phyloP scores from a whole-genome alignment of 352 stramenopile species.

The Chrysophaeum taylorii region DNA sequence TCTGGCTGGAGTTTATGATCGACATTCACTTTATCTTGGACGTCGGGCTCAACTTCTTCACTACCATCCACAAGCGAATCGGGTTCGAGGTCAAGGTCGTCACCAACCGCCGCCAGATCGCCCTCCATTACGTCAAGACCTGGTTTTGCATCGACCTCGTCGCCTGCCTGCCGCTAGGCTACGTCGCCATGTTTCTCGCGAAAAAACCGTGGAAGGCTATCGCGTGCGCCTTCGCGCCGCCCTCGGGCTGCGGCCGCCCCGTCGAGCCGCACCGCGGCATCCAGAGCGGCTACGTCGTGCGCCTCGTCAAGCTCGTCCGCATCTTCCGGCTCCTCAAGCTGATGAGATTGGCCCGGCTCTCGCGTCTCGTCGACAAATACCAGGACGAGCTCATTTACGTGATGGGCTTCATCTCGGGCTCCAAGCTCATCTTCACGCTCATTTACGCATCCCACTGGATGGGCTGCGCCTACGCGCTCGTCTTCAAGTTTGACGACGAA shows the following conservation, averaged over 20 bases:
- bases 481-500: not conserved
- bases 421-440: not conserved
- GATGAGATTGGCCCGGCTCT: not conserved
- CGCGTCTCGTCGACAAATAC: not conserved
- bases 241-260: not conserved
- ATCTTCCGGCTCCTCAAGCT: constrained; percentile 9
- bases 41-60: not conserved
- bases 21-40: constrained; percentile 8
- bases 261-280: not conserved
- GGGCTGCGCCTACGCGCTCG: constrained; percentile 1
- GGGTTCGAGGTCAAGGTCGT: too few species aligned
- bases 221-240: not conserved
- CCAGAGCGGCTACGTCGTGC: not conserved
- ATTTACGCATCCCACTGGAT: constrained; percentile 4
- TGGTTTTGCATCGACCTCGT: constrained; percentile 5
- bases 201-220: not conserved
- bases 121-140: not conserved
- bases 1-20: not conserved
- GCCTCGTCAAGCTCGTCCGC: not conserved
- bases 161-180: not conserved
- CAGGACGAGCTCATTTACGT: not conserved
- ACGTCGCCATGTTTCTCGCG: not conserved
- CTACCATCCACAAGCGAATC: not conserved
- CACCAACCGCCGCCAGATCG: not conserved
- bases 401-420: not conserved